A percentile compares a stretch with the other conserved stretches of the same genome.
phyloP scores from a whole-genome alignment of 768 basidiomycete species.

The Udeniomyces megalosporus region DNA sequence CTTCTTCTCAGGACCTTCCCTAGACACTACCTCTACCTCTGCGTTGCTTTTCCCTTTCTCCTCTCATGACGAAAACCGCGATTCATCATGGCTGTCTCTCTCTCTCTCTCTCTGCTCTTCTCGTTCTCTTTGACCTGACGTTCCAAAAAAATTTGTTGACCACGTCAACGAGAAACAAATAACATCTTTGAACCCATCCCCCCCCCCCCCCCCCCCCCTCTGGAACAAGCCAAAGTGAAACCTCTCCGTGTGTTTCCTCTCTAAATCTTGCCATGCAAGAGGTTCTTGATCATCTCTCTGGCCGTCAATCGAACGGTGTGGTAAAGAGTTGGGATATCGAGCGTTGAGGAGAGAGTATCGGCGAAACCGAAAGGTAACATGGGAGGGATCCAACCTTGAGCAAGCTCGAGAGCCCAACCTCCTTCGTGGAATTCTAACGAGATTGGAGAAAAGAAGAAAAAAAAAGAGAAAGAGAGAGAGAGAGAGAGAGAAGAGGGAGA shows the following conservation, averaged over 20 bases:
- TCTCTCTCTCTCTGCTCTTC: too few relatives aligned
- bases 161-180: too few relatives aligned
- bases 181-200: too few relatives aligned
- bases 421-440: constrained; percentile 65
- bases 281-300: constrained; percentile 65
- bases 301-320: constrained; percentile 60
- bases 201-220: too few relatives aligned
- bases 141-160: too few relatives aligned
- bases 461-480: not conserved
- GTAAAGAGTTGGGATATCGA: constrained; percentile 69
- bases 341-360: constrained; percentile 70
- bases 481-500: not conserved
- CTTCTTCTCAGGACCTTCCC: too few relatives aligned
- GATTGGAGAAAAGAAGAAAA: not conserved
- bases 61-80: too few relatives aligned
- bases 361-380: constrained; percentile 64
- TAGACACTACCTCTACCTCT: too few relatives aligned
- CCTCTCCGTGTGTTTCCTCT: not conserved
- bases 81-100: too few relatives aligned
- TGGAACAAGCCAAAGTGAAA: too few relatives aligned
- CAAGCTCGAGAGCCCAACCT: constrained; percentile 91
- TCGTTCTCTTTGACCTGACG: too few relatives aligned
- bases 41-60: too few relatives aligned
- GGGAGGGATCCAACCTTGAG: constrained; percentile 87
- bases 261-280: constrained; percentile 73